Evolutionary conservation across 306 rosid species (phyloP).

Genomic region (Malus fusca): DNA sequence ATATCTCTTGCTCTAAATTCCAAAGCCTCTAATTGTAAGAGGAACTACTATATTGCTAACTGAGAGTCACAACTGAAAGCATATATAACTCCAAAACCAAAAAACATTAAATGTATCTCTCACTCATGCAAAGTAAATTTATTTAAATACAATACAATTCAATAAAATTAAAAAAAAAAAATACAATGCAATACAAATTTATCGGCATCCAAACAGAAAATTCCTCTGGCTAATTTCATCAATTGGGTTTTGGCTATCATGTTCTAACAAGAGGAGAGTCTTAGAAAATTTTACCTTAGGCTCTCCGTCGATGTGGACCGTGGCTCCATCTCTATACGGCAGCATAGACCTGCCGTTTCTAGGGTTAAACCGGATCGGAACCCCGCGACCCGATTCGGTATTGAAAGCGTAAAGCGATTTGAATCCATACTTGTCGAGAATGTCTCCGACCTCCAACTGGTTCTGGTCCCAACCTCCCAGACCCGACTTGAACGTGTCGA

Average conservation of each 20-base stretch:
- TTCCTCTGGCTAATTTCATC: neutral
- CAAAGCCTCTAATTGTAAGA: neutral
- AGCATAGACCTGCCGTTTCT: conserved; percentile 69
- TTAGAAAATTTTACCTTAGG: conserved; percentile 43
- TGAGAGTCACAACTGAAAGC: neutral
- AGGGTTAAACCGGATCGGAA: conserved; percentile 63
- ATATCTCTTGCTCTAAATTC: neutral
- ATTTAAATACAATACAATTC: neutral
- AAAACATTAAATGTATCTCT: neutral
- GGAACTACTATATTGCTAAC: neutral
- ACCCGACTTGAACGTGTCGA: conserved; percentile 45
- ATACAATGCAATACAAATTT: neutral
- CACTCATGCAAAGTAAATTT: neutral
- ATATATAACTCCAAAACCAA: neutral
- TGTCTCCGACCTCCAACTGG: conserved; percentile 67
- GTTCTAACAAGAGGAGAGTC: neutral
- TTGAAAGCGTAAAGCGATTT: conserved; percentile 65
- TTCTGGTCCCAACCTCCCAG: conserved; percentile 93
- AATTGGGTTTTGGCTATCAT: neutral
- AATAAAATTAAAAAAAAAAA: too few relatives aligned
- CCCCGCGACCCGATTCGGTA: conserved; percentile 51
- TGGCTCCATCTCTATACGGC: conserved; percentile 57
- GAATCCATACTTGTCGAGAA: conserved; percentile 63
- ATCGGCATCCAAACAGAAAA: conserved; percentile 2
- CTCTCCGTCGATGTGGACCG: conserved; percentile 65